These are phyloP conservation scores for Boletellus ananiceps DNA, from an alignment of 768 basidiomycete genomes.

Conservation along the genomic window DNA sequence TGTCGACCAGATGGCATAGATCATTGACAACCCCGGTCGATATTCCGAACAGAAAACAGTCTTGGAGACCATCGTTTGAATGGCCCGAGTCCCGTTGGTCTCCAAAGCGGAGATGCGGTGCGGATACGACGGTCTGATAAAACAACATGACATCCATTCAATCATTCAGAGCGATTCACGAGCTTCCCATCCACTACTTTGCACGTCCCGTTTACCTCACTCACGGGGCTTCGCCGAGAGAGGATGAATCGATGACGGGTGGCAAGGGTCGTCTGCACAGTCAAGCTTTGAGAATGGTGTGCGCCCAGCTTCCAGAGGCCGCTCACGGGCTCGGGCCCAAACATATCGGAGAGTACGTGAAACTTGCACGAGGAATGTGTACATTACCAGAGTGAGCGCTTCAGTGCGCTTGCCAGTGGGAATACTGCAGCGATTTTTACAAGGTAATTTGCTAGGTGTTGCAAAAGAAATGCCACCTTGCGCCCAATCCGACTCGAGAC, in stretches of 20 bases:
- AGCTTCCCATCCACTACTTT: slow-evolving; percentile 22
- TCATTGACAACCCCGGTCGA: slow-evolving; percentile 37
- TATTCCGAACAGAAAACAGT: slow-evolving; percentile 50
- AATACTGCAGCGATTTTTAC: too few species aligned
- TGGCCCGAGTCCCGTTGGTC: slow-evolving; percentile 42
- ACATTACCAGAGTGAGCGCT: too few species aligned
- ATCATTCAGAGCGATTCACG: too few species aligned
- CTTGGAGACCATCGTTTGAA: slow-evolving; percentile 42
- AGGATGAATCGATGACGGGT: slow-evolving; percentile 38
- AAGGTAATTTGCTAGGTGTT: too few species aligned
- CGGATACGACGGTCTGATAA: too few species aligned
- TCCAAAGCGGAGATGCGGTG: too few species aligned
- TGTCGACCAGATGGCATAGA: slow-evolving; percentile 34
- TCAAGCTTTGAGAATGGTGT: slow-evolving; percentile 37
- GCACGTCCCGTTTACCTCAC: slow-evolving; percentile 46
- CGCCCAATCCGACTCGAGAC: too few species aligned
- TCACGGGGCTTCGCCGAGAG: slow-evolving; percentile 48
- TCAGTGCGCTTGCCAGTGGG: too few species aligned
- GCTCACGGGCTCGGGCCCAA: slow-evolving; percentile 50
- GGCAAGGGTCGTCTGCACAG: slow-evolving; percentile 49
- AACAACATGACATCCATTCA: too few species aligned
- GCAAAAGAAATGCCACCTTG: too few species aligned
- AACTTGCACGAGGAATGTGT: slow-evolving; percentile 7
- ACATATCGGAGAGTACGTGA: slow-evolving; percentile 42
- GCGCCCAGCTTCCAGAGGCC: slow-evolving; percentile 49